Percentiles rank a stretch among this genome's conserved stretches.
These are phyloP conservation scores for Petrea volubilis DNA, from an alignment of 257 asterid species.

Conservation along the genomic window DNA sequence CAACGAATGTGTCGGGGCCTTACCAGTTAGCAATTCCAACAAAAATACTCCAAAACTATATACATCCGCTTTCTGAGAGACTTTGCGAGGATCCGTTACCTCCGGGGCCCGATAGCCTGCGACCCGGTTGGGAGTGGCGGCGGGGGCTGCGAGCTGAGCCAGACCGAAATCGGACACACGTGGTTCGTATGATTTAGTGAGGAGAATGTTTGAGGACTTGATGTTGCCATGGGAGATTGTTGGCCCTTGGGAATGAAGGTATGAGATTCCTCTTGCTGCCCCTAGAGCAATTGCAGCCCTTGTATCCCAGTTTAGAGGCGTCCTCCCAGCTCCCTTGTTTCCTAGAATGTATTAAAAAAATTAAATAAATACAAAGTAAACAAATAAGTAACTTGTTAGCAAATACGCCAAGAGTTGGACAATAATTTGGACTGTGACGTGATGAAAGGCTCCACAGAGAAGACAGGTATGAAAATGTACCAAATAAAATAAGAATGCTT, in stretches of 20 bases:
- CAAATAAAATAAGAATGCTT: slow-evolving; percentile 14
- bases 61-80: slow-evolving; percentile 59
- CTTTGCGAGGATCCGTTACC: slow-evolving; percentile 53
- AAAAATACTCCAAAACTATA: slow-evolving; percentile 63
- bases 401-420: not conserved
- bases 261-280: slow-evolving; percentile 52
- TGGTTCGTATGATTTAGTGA: slow-evolving; percentile 49
- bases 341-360: slow-evolving; percentile 27
- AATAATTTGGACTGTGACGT: not conserved
- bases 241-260: slow-evolving; percentile 57
- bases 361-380: too few relatives aligned
- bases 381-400: not conserved
- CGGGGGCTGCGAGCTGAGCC: slow-evolving; percentile 49
- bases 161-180: slow-evolving; percentile 66
- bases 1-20: slow-evolving; percentile 55
- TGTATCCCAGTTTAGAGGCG: slow-evolving; percentile 66
- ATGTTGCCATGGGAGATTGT: slow-evolving; percentile 59
- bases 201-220: slow-evolving; percentile 65
- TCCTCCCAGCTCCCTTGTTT: slow-evolving; percentile 60
- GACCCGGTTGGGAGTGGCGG: slow-evolving; percentile 51
- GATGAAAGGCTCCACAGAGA: not conserved
- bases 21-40: slow-evolving; percentile 55
- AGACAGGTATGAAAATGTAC: slow-evolving; percentile 7
- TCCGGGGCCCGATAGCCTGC: slow-evolving; percentile 67
- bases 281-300: slow-evolving; percentile 61